These are phyloP conservation scores for Arabidopsis lyrata DNA, from an alignment of 441 rosid species.

Conservation along the genomic window DNA sequence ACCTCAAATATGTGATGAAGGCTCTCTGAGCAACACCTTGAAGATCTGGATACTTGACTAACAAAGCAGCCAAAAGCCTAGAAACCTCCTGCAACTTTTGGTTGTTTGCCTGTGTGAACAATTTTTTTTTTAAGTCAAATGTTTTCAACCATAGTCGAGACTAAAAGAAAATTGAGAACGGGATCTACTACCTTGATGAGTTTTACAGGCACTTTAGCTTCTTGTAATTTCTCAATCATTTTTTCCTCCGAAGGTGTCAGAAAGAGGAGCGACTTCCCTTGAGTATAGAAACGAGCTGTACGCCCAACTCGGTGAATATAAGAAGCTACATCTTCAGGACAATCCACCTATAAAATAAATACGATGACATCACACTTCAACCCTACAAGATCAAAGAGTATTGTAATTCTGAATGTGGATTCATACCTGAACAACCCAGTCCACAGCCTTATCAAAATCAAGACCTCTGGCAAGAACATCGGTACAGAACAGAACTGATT, in stretches of 20 bases:
- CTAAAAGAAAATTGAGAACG: background rate
- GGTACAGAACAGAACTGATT: constrained; percentile 90
- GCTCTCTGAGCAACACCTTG: constrained; percentile 83
- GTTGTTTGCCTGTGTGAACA: constrained; percentile 66
- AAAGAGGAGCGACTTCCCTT: constrained; percentile 85
- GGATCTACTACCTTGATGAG: constrained; percentile 67
- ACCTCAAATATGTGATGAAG: constrained; percentile 81
- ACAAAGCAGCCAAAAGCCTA: constrained; percentile 65
- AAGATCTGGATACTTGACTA: constrained; percentile 74
- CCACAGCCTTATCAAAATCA: constrained; percentile 89
- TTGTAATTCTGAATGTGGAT: constrained; percentile 17
- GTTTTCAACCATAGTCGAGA: constrained; percentile 13
- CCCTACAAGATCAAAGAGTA: background rate
- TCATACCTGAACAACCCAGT: constrained; percentile 95
- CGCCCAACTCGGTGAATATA: constrained; percentile 99
- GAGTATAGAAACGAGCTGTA: constrained; percentile 81
- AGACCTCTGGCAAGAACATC: constrained; percentile 98
- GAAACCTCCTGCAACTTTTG: constrained; percentile 76
- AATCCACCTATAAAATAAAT: constrained; percentile 67
- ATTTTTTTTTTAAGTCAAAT: background rate
- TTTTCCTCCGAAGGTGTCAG: constrained; percentile 86
- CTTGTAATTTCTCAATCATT: constrained; percentile 86
- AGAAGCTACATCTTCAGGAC: constrained; percentile 95
- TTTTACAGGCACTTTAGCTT: constrained; percentile 74
- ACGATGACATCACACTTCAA: constrained; percentile 17